Evolutionary conservation across 345 rosid genomes (phyloP).

Genomic region (Camelina laxa): DNA sequence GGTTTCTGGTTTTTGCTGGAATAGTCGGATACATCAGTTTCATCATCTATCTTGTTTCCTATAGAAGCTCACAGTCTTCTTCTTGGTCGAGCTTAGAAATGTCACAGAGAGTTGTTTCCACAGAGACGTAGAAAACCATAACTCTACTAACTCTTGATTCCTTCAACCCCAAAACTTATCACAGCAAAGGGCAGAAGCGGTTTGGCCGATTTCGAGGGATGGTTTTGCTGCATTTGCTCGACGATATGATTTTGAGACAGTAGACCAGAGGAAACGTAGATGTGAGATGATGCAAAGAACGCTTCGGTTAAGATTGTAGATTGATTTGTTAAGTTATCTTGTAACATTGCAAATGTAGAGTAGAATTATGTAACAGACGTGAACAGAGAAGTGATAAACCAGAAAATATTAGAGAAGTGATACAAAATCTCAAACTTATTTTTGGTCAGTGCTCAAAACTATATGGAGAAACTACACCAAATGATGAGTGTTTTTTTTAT

Average conservation of each 20-base stretch:
- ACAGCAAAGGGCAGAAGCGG: constrained; percentile 7
- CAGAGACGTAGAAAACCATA: constrained; percentile 30
- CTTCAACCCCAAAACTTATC: constrained; percentile 10
- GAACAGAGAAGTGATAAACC: constrained; percentile 16
- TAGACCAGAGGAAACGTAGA: constrained; percentile 11
- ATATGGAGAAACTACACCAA: background rate
- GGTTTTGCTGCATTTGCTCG: constrained; percentile 27
- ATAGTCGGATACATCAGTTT: constrained; percentile 67
- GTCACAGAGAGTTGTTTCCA: constrained; percentile 50
- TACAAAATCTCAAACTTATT: background rate
- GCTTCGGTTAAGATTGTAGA: constrained; percentile 8
- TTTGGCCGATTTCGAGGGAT: constrained; percentile 3
- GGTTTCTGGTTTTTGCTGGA: constrained; percentile 51
- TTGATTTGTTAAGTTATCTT: constrained; percentile 21
- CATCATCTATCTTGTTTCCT: constrained; percentile 64
- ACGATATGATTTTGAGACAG: constrained; percentile 3
- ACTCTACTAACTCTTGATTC: background rate
- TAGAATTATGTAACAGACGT: constrained; percentile 20
- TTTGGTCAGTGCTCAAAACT: background rate
- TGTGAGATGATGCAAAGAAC: constrained; percentile 5
- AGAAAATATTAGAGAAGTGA: background rate
- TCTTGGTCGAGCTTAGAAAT: constrained; percentile 53
- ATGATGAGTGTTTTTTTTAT: too few relatives aligned
- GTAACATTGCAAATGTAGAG: constrained; percentile 32
- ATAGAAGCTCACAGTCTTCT: constrained; percentile 50